Evolutionary conservation across 257 asterid genomes (phyloP).

Genomic region (Solanum sitiens): DNA sequence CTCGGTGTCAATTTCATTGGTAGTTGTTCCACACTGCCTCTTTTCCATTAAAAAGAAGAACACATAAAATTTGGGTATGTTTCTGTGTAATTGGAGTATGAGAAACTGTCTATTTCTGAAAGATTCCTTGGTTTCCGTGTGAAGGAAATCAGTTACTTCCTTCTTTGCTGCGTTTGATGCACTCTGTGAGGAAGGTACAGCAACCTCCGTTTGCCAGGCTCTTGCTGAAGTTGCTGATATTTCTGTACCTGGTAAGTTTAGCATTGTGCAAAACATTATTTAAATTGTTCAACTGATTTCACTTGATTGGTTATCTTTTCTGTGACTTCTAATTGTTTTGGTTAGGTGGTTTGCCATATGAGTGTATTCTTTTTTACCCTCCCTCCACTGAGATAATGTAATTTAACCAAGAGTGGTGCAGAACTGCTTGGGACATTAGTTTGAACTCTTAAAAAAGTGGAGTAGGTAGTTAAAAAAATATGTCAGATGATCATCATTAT

Average conservation of each 20-base stretch:
- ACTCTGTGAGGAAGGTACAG: slow-evolving; percentile 97
- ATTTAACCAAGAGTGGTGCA: neutral
- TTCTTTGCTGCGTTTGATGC: slow-evolving; percentile 93
- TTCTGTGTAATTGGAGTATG: neutral
- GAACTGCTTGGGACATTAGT: neutral
- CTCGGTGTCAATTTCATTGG: neutral
- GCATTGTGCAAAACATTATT: neutral
- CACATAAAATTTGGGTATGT: neutral
- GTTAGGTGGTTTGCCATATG: neutral
- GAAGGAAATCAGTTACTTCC: slow-evolving; percentile 87
- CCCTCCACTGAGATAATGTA: neutral
- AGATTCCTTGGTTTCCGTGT: neutral
- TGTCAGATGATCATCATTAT: neutral
- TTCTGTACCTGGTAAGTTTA: slow-evolving; percentile 68
- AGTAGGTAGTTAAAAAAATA: neutral
- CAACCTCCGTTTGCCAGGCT: slow-evolving; percentile 76
- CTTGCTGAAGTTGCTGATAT: slow-evolving; percentile 91
- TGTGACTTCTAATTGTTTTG: neutral
- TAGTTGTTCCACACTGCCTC: neutral
- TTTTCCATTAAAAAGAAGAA: neutral
- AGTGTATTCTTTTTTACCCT: neutral
- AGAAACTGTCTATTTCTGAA: neutral
- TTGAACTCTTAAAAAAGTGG: neutral
- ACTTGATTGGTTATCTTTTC: neutral
- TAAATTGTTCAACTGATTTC: neutral